A percentile compares a stretch with the other conserved stretches of the same genome.
These are phyloP conservation scores for Myxozyma monticola DNA, from an alignment of 805 yeast genomes.

Conservation along the genomic window DNA sequence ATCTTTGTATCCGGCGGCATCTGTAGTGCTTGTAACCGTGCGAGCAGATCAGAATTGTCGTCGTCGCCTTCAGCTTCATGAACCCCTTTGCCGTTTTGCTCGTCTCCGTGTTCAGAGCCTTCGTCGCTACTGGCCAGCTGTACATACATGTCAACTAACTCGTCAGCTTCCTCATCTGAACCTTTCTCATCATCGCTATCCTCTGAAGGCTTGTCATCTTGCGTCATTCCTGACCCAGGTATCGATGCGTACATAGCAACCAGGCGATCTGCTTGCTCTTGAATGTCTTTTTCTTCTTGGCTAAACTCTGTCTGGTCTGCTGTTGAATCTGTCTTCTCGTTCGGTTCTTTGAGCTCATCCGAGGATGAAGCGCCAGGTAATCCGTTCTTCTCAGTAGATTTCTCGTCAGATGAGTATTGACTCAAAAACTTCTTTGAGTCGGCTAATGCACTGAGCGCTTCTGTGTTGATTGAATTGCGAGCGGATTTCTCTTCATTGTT, in stretches of 20 bases:
- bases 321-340: neutral
- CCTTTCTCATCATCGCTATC: conserved; percentile 11
- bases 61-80: conserved; percentile 1
- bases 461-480: neutral
- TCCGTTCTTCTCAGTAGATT: neutral
- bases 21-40: conserved; percentile 17
- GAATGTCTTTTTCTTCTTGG: conserved; percentile 19
- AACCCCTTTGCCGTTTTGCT: neutral
- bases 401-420: neutral
- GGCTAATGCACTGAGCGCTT: neutral
- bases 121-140: conserved; percentile 19
- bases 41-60: conserved; percentile 7
- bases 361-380: neutral
- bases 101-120: conserved; percentile 6
- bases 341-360: neutral
- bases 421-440: neutral
- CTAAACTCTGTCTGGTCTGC: conserved; percentile 1
- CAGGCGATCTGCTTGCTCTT: conserved; percentile 21
- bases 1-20: conserved; percentile 1
- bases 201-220: neutral
- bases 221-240: conserved; percentile 6
- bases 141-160: conserved; percentile 23
- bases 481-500: neutral
- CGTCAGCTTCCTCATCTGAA: conserved; percentile 24
- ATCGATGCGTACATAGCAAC: conserved; percentile 15